Base-by-base conservation (phyloP, 2,329 filamentous ascomycete species). In the Rhytidhysteron rufulum region DNA sequence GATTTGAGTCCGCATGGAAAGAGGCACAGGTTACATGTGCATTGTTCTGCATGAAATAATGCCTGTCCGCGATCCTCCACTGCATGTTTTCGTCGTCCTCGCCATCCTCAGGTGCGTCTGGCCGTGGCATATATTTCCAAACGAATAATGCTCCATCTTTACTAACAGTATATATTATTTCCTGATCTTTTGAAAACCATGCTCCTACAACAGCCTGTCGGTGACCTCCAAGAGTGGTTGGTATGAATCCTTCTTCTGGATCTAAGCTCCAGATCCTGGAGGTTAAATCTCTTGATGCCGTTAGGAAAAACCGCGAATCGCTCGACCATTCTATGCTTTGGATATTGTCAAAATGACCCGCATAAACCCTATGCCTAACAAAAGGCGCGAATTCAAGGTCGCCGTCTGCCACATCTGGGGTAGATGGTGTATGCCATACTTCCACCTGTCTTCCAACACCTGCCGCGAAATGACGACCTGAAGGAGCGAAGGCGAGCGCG, bases 81-180 rank as follows among this genome's bases (percentile, higher is more conserved):
- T 85, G 82, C 68, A 86, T 78, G 44, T 90, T 82, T 1, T 79
- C 77, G 43, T 82, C 77, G 29, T 81, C 76, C 19, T 75, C 73
- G 29, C 64, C 65, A 30, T 74, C 72, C 13, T 71, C 66, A 40
- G 76, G 63, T 58, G 74, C 65, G 67, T 79, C 69, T 58, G 79
- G 71, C 57, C 81, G 73, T 41, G 78, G 60, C 41, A 81, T 78
- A 65, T 93, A 98, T 59, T 87, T 83, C 93, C 93, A 98, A 49
- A 86, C 80, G 57, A 97, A 97, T 1, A 97, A 77, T 3, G 93
- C 90, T n/a, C 93, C 94, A 64, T 98, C 94, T 64, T 94, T 94
- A 68, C 91, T 96, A 49, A 95, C 82, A 0, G 93, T 97, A 63
- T 93, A 98, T 39, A 98, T 95, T 31, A 81, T 88, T 68, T 98